Base-by-base conservation (phyloP, 1,284 basidiomycete genomes). In the Chalciporus sp. region DNA sequence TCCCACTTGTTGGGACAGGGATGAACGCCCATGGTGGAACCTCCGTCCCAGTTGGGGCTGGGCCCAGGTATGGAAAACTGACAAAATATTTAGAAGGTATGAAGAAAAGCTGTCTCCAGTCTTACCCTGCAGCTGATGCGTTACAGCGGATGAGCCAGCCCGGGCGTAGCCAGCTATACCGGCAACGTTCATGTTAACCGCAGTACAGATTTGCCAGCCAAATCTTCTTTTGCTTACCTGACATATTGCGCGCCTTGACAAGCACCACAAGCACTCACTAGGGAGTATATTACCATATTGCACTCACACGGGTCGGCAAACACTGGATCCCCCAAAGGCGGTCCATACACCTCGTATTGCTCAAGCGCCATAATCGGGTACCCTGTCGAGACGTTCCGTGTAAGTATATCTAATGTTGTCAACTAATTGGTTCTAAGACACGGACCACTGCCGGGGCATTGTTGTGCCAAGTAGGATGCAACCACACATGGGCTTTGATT, bases 181-280 rank as follows among this genome's bases (percentile, higher is more conserved):
- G 12, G 16, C 14, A 12, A 14, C 19, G 40, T 16, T 17, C 28
- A 17, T 3, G 23, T 23, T 23, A 23, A 31, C 29, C 8, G 29
- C 29, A 6, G 29, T 31, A 14, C 29, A 31, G 8, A 31, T 31
- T 14, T 4, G 10, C 10, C 29, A 31, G 6, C 6, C 6, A 31
- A 31, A 31, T 31, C 29, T 17, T 41, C 49, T 40, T n/a, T 27
- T 10, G 53, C 31, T 47, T 53, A 49, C 60, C 39, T 40, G 17
- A 33, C 10, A 39, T 39, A 56, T 0, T 35, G 41, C 17, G 26
- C 10, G 20, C 53, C 48, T 28, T 67, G 67, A 51, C 67, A 69
- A 12, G 47, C 46, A 7, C 46, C 56, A 26, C 67, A 69, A 11
- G 65, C 65, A 16, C 58, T 60, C 7, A 62, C n/a, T 49, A 68